A percentile compares a stretch with the other conserved stretches of the same genome.
Conservation (phyloP, 2,329 filamentous ascomycete species). For the Colletotrichum lupini region DNA sequence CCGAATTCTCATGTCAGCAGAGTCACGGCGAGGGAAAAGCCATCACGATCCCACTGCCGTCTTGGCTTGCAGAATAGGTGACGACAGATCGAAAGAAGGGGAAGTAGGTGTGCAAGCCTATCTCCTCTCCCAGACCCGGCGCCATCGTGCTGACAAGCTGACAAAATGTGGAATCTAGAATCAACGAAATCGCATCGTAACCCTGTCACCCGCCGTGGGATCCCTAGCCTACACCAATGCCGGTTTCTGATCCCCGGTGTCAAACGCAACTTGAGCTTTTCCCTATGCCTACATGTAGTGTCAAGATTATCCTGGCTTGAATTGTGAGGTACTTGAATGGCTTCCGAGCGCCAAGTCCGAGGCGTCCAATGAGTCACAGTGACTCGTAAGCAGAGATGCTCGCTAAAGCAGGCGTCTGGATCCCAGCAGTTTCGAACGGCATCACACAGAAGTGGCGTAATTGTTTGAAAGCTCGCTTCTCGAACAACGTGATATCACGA, state of each 20-base stretch:
- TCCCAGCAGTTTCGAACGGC: background rate
- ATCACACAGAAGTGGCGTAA: background rate
- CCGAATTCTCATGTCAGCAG: background rate
- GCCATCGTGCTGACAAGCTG: background rate
- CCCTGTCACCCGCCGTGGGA: background rate
- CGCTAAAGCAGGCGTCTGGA: background rate
- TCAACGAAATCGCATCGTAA: background rate
- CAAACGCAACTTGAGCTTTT: background rate
- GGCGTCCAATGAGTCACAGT: background rate
- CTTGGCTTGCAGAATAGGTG: background rate
- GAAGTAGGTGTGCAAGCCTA: background rate
- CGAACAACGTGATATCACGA: background rate
- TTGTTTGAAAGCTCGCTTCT: background rate
- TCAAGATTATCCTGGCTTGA: background rate
- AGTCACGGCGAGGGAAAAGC: background rate
- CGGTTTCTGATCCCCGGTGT: background rate
- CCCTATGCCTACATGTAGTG: background rate
- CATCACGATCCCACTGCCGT: background rate
- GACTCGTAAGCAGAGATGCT: background rate
- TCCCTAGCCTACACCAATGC: background rate
- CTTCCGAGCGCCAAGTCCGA: background rate
- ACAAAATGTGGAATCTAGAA: background rate
- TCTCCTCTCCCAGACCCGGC: background rate
- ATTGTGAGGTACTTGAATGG: background rate
- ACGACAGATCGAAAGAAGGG: background rate